Percentiles rank a stretch among this genome's conserved stretches.
Conservation (phyloP, 2,329 filamentous ascomycete genomes). For the Fusarium lyarnte region DNA sequence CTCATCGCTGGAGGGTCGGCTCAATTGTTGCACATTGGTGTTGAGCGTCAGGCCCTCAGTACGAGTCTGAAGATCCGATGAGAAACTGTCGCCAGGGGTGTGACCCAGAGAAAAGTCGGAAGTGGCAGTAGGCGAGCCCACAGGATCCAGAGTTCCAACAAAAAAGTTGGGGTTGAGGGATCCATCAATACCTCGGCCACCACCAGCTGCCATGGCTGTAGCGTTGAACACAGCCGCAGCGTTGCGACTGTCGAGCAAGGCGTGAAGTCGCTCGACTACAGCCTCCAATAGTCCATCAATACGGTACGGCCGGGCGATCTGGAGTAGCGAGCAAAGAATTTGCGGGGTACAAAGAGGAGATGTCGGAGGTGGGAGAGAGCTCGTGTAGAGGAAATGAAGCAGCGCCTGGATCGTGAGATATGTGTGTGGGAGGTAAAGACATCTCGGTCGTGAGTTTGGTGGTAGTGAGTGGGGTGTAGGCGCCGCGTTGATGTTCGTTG, state of each 20-base stretch:
- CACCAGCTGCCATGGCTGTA: constrained; percentile 95
- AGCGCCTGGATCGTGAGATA: constrained; percentile 88
- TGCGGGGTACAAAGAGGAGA: constrained; percentile 90
- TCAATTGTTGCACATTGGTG: constrained; percentile 51
- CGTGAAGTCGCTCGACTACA: constrained; percentile 89
- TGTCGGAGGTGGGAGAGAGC: constrained; percentile 78
- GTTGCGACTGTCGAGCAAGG: constrained; percentile 89
- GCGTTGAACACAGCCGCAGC: constrained; percentile 98
- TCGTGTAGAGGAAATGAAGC: constrained; percentile 93
- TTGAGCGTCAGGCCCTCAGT: constrained; percentile 60
- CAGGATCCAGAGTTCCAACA: constrained; percentile 58
- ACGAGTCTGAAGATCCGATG: constrained; percentile 47
- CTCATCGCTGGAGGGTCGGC: constrained; percentile 57
- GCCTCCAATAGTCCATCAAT: constrained; percentile 93
- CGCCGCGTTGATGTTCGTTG: constrained; percentile 59
- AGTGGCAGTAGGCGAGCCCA: constrained; percentile 48
- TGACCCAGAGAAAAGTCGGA: constrained; percentile 49
- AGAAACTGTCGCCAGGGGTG: constrained; percentile 43
- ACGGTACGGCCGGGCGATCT: constrained; percentile 92
- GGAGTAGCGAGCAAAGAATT: constrained; percentile 92
- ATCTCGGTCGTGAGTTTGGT: constrained; percentile 77
- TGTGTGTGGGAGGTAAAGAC: constrained; percentile 93
- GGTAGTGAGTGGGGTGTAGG: constrained; percentile 67
- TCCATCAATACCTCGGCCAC: constrained; percentile 82
- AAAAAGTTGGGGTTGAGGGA: constrained; percentile 71